Percentiles rank a stretch among this genome's conserved stretches.
Evolutionary conservation across 352 stramenopile species (phyloP).

Genomic region (Globisporangium paroecandrum): DNA sequence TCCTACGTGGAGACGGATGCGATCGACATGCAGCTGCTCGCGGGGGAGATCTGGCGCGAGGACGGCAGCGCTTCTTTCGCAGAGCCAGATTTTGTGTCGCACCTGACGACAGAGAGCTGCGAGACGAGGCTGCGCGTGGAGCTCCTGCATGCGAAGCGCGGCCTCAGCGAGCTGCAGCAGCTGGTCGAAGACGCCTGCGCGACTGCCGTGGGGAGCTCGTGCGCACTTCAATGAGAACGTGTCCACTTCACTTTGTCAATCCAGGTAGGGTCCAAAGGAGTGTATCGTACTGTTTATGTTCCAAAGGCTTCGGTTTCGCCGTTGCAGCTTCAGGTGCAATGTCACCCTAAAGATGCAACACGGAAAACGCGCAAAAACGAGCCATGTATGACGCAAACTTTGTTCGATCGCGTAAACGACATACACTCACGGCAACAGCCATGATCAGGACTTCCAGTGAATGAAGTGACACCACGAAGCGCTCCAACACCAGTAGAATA

Average conservation of each 20-base stretch:
- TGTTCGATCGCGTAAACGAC: neutral
- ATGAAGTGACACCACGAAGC: neutral
- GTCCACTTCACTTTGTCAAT: no score
- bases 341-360: neutral
- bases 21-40: conserved; percentile 34
- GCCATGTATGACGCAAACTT: neutral
- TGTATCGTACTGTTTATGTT: neutral
- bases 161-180: conserved; percentile 31
- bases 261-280: no score
- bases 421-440: neutral
- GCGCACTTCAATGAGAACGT: conserved; percentile 27
- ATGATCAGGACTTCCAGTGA: no score
- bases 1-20: conserved; percentile 31
- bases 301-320: neutral
- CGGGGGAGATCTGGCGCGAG: conserved; percentile 8
- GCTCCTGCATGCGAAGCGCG: conserved; percentile 9
- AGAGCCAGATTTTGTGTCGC: no score
- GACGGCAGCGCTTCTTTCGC: neutral
- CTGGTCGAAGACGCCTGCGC: conserved; percentile 42
- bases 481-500: neutral
- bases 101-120: conserved; percentile 1
- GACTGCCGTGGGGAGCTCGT: conserved; percentile 34
- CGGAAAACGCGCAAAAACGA: neutral
- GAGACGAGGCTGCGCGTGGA: conserved; percentile 3
- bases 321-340: neutral